These are phyloP conservation scores for Aspergillus arachidicola DNA, from an alignment of 2,329 filamentous ascomycete species.

Conservation along the genomic window DNA sequence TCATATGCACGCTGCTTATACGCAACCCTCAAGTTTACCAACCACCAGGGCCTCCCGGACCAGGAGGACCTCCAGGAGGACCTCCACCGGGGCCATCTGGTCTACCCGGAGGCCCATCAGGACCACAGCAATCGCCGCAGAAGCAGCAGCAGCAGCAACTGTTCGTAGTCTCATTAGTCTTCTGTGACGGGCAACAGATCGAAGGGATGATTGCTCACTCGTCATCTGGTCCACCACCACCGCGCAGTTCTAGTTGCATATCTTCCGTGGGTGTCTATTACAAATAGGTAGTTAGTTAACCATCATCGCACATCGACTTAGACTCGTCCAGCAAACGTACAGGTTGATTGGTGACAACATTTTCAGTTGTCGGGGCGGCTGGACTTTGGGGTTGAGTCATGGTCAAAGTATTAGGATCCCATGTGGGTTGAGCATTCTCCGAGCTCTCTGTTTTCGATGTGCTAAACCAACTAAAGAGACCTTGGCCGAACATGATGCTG, in stretches of 20 bases:
- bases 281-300: neutral
- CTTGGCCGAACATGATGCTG: neutral
- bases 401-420: slow-evolving; percentile 8
- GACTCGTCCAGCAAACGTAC: neutral
- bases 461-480: slow-evolving; percentile 8
- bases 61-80: slow-evolving; percentile 4
- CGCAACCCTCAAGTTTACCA: neutral
- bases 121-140: slow-evolving; percentile 10
- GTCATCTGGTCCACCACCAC: slow-evolving; percentile 11
- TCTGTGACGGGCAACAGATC: neutral
- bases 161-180: neutral
- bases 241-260: slow-evolving; percentile 3
- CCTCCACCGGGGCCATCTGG: slow-evolving; percentile 1
- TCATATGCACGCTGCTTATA: neutral
- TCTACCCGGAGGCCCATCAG: slow-evolving; percentile 6
- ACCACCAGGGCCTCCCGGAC: slow-evolving; percentile 6
- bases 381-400: slow-evolving; percentile 9
- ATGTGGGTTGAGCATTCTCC: slow-evolving; percentile 4
- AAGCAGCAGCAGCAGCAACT: slow-evolving; percentile 12
- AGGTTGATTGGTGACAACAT: slow-evolving; percentile 5
- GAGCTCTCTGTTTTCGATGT: neutral
- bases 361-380: neutral
- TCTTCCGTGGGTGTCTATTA: neutral
- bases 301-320: neutral
- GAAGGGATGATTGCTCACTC: neutral